Evolutionary conservation across 768 basidiomycete species (phyloP), one percentile per base, ranked within the genome.

Genomic region (Cyclocybe cylindracea): DNA sequence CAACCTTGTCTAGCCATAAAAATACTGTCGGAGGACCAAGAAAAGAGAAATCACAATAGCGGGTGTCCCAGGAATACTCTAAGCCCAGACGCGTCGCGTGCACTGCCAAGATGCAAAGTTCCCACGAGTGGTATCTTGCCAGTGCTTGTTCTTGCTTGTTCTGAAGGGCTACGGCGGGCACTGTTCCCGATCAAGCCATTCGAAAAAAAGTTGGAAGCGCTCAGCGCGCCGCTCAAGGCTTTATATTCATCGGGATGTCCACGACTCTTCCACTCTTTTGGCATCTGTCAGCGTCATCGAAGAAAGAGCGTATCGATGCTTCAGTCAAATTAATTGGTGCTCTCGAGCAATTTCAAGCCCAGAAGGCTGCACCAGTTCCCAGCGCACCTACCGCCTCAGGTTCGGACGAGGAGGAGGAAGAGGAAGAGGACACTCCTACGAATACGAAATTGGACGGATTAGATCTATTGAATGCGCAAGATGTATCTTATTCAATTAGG

Each of bases 251-350:
- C 56, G 54, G 61, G 55, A 91, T 93, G 84, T 83, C 89, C 35
- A 94, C 93, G 44, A 95, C 93, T 33, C 83, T 98, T 49, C 89
- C 92, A 10, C 79, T 97, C 33, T 98, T 94, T 79, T 97, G 94
- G 94, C 78, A 94, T 67, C 77, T 98, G 47, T 95, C 94, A 11
- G 91, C 90, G 2, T 74, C 83, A 1, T 83, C 82, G 14, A 91
- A 85, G 72, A 84, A 86, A 50, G 86, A 91, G 54, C 86, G 94
- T 7, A 63, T 96, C 34, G 84, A 87, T 59, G 89, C 94, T 10
- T 94, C 94, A 2, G 86, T 89, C 29, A 89, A 93, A 66, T 85
- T 98, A 45, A 69, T 96, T 51, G 73, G 75, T 13, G 77, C 91
- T 14, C 80, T 98, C 59, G 88, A 95, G 71, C 85, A 87, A 56